Conservation (phyloP, 2,329 filamentous ascomycete species). For the Aspergillus ustus region DNA sequence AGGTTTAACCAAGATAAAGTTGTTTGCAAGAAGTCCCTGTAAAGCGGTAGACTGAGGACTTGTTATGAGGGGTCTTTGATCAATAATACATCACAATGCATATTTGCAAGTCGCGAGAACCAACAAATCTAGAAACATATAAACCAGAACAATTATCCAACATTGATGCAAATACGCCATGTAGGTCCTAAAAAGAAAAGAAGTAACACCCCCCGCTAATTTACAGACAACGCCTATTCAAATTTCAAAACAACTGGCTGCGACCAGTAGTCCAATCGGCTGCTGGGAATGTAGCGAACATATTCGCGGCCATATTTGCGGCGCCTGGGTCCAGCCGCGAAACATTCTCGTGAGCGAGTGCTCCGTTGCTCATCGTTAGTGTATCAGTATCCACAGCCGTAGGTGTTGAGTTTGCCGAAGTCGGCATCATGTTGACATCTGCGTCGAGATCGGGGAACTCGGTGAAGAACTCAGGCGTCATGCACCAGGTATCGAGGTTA, state of each 20-base stretch:
- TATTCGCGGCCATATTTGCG: slow-evolving; percentile 11
- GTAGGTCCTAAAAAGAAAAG: background rate
- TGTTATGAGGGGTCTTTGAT: background rate
- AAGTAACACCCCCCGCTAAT: slow-evolving; percentile 1
- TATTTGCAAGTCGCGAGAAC: background rate
- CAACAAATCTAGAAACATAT: too few species aligned
- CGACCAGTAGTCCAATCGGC: slow-evolving; percentile 7
- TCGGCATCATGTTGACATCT: slow-evolving; percentile 11
- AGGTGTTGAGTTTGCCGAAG: background rate
- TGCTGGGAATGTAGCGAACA: slow-evolving; percentile 10
- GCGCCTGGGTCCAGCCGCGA: slow-evolving; percentile 4
- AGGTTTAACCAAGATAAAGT: too few species aligned
- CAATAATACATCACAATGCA: background rate
- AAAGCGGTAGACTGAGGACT: too few species aligned
- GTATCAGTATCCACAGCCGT: background rate
- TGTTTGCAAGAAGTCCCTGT: too few species aligned
- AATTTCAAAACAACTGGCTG: slow-evolving; percentile 4
- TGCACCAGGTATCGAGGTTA: slow-evolving; percentile 19
- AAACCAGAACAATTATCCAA: too few species aligned
- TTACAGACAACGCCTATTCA: background rate
- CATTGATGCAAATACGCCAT: background rate
- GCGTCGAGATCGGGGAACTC: slow-evolving; percentile 17
- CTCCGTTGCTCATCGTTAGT: background rate
- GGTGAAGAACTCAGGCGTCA: slow-evolving; percentile 11
- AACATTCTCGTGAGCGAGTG: slow-evolving; percentile 1